phyloP scores from a whole-genome alignment of 2,329 filamentous ascomycete genomes.

The Colletotrichum sp. region DNA sequence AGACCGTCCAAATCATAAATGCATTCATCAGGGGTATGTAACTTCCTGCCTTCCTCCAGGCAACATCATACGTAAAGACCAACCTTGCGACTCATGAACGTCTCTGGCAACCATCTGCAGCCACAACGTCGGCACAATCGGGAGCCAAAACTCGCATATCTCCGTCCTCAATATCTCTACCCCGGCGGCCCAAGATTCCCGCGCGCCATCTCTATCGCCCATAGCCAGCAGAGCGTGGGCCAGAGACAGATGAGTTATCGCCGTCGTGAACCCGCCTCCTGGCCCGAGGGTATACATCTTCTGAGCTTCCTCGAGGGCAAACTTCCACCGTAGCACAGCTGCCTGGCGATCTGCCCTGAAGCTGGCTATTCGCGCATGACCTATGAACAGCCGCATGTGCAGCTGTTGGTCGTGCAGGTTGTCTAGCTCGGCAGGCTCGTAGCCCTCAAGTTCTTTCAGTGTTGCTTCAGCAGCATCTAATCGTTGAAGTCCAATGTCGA shows the following conservation, averaged over 20 bases:
- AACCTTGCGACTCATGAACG: conserved; percentile 29
- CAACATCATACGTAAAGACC: conserved; percentile 37
- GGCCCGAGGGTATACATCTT: conserved; percentile 26
- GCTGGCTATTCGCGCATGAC: conserved; percentile 24
- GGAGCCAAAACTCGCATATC: conserved; percentile 35
- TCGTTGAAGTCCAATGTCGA: conserved; percentile 24
- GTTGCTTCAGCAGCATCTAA: conserved; percentile 17
- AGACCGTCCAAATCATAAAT: not conserved
- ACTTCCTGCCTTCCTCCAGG: conserved; percentile 30
- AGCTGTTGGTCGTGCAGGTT: conserved; percentile 36
- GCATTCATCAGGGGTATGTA: not conserved
- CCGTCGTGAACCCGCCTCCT: conserved; percentile 27
- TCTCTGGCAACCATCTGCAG: conserved; percentile 29
- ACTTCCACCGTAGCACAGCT: conserved; percentile 26
- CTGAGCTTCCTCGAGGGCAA: conserved; percentile 23
- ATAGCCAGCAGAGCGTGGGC: conserved; percentile 29
- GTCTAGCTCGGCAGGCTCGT: conserved; percentile 28
- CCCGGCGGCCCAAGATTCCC: conserved; percentile 27
- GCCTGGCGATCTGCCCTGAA: not conserved
- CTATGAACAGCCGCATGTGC: conserved; percentile 31
- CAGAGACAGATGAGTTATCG: conserved; percentile 31
- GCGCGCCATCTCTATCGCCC: conserved; percentile 20
- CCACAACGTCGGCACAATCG: conserved; percentile 33
- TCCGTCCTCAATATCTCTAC: conserved; percentile 19
- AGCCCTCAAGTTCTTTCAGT: conserved; percentile 16